These are phyloP conservation scores for Cladosporium sp. DNA, from an alignment of 2,329 filamentous ascomycete genomes.

Conservation along the genomic window DNA sequence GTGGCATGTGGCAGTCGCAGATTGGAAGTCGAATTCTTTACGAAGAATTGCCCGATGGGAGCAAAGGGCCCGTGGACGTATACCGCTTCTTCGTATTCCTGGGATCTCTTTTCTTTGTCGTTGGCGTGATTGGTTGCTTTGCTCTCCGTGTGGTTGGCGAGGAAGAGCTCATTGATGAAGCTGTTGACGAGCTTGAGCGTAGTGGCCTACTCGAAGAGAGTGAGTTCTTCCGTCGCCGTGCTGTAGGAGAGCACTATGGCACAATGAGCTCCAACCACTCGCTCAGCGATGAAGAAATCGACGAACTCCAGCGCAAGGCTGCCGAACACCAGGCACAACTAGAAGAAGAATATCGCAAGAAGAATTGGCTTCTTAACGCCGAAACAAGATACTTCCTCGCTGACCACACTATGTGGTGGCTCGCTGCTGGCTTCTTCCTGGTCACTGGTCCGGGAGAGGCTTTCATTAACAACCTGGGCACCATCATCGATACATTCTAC, in stretches of 20 bases:
- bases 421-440: constrained; percentile 87
- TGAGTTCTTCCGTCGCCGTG: constrained; percentile 60
- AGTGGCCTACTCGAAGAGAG: constrained; percentile 79
- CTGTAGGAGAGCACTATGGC: constrained; percentile 54
- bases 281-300: constrained; percentile 49
- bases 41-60: constrained; percentile 65
- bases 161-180: constrained; percentile 83
- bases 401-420: constrained; percentile 94
- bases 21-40: constrained; percentile 76
- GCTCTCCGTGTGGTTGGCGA: constrained; percentile 78
- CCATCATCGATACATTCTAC: constrained; percentile 83
- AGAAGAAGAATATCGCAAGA: constrained; percentile 67
- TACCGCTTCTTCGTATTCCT: constrained; percentile 89
- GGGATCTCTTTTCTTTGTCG: constrained; percentile 64
- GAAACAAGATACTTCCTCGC: constrained; percentile 82
- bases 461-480: constrained; percentile 96
- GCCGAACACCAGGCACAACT: constrained; percentile 48
- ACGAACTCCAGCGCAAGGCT: constrained; percentile 47
- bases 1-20: constrained; percentile 95
- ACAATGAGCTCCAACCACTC: constrained; percentile 49
- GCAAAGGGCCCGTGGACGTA: constrained; percentile 65
- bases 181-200: constrained; percentile 84
- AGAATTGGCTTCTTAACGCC: constrained; percentile 86
- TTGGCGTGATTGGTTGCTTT: constrained; percentile 73
- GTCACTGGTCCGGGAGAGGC: constrained; percentile 94